Evolutionary conservation across 148 eudicot species (phyloP).

Genomic region (Pharnaceum exiguum): DNA sequence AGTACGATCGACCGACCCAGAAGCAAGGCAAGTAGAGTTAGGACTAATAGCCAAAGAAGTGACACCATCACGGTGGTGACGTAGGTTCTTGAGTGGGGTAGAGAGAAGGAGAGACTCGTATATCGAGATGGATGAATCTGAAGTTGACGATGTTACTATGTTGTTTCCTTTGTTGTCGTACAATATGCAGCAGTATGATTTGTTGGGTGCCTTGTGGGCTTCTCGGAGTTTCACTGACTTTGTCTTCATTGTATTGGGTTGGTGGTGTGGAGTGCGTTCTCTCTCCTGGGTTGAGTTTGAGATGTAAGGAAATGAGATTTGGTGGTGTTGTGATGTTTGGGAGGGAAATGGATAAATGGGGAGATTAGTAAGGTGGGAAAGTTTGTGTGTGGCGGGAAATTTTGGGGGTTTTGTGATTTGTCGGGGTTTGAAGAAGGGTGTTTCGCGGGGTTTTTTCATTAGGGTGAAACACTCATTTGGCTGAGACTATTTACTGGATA

Average conservation of each 20-base stretch:
- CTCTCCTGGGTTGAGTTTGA: not conserved
- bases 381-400: constrained; percentile 13
- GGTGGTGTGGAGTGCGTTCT: not conserved
- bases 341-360: not conserved
- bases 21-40: constrained; percentile 92
- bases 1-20: constrained; percentile 75
- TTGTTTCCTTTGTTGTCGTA: constrained; percentile 61
- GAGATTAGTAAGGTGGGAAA: not conserved
- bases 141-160: constrained; percentile 74
- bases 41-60: constrained; percentile 78
- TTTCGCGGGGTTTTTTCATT: not conserved
- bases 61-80: constrained; percentile 77
- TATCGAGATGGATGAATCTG: constrained; percentile 55
- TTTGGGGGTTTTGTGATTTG: not conserved
- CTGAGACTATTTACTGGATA: no score
- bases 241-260: no score
- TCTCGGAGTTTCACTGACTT: constrained; percentile 30
- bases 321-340: not conserved
- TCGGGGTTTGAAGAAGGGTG: no score
- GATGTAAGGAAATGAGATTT: no score
- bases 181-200: constrained; percentile 55
- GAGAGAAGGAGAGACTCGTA: constrained; percentile 55
- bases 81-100: constrained; percentile 33
- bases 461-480: no score
- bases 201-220: constrained; percentile 27